Evolutionary conservation across 352 stramenopile species (phyloP), one percentile per base, ranked within the genome.

Genomic region (Phytophthora chlamydospora): DNA sequence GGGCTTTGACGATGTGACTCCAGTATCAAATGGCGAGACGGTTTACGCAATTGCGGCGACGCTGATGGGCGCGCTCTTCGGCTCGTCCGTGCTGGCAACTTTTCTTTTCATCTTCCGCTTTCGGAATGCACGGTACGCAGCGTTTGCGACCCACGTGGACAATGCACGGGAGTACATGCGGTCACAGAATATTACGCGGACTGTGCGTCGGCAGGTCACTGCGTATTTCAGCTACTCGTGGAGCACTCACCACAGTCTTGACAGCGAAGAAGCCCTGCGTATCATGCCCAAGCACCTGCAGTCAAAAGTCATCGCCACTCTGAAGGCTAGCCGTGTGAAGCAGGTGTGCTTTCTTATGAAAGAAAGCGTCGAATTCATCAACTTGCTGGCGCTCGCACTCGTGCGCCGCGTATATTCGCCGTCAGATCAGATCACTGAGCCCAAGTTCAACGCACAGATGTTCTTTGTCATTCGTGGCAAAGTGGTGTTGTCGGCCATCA

Each of bases 101-200:
- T 90, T 88, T 47, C 66, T 89, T 6, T 92, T 92, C 62, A 87
- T 90, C 39, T 90, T 92, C 29, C 83, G 83, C 4, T 70, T 88
- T 53, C 76, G 78, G 21, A 88, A 88, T 42, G 69, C 72, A 8
- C 58, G 78, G 1, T 73, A 85, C 31, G 80, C 74, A 6, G 72
- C 75, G 16, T 89, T 89, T 39, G 62, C 77, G 5, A 65, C 79
- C 0, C 80, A 93, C 39, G 80, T 93, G 7, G 81, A 91, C 51
- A 91, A 91, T 16, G 76, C 81, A 4, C 65, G 78, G 7, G 80
- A 89, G 52, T 89, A 89, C 51, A 90, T 93, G 84, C 81, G 80
- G 17, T 86, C 76, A 3, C 73, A 89, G 54, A 84, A 81, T 36
- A 73, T 93, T 12, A 71, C 81, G 10, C 76, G 71, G 0, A 31